Evolutionary conservation across 2,329 filamentous ascomycete genomes (phyloP), one percentile per base, ranked within the genome.

Genomic region (Penicillium sp.): DNA sequence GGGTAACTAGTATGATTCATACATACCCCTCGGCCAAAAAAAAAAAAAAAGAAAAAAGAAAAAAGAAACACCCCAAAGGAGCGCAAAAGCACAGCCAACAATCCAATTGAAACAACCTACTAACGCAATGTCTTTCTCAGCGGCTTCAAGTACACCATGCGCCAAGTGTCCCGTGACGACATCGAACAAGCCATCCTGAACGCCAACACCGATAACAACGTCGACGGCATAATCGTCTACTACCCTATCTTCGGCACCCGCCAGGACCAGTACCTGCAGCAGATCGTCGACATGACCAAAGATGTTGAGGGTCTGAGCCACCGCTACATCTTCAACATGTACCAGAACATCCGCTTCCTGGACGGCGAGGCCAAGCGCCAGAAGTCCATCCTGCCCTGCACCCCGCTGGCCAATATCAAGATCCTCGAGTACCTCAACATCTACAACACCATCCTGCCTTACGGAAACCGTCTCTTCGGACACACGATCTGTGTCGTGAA

Each of bases 321-420:
- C 76, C 88, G 87, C 71, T 92, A 97, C 78, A 89, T 97, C 70
- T 92, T 93, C 84, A 99, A 99, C 83, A 97, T 99, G 92, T 99
- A 97, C 79, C 90, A 97, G 81, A 99, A 99, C 79, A 85, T 96
- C 68, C 90, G 94, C 63, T 97, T 92, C 79, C 82, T 99, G 55
- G 94, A 99, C 76, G 80, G 86, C 24, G 68, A 72, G 34, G 72
- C 69, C 42, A 70, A 73, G 60, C 88, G 88, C 5, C 89, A 90
- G 74, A 97, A 99, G 80, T 95, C 89, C 47, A 90, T 97, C 63
- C 80, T 99, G 50, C 94, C 94, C 5, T 99, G 94, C 81, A 99
- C 94, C 2, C 94, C 94, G 16, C 84, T 99, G 24, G 94, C 94
- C 26, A 89, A 96, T 58, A 90, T 97, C 79, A 99, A 99, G 82